Base-by-base conservation (phyloP, 768 basidiomycete species). In the Suillus spraguei region DNA sequence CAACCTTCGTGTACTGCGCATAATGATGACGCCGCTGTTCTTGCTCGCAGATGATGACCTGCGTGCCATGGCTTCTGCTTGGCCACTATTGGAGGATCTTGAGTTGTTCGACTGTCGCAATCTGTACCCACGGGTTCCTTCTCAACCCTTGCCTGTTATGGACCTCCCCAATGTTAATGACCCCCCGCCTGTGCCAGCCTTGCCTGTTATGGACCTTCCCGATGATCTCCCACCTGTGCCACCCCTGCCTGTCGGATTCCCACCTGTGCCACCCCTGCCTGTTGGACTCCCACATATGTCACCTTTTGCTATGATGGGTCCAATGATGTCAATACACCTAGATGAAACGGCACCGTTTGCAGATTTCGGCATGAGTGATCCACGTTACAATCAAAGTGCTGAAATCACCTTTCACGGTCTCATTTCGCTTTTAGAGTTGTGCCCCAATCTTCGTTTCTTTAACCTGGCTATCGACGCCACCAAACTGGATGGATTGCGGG, bases 321-420 rank as follows among this genome's bases (percentile, higher is more conserved):
- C 49, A 50, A 32, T 50, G 49, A 32, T 50, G 28, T 32, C 49
- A 50, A 17, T 50, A 16, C 49, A 50, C 16, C 28, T 50, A 5
- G 49, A 50, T 8, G 49, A 8, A 32, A 32, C 17, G 28, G 9
- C 28, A 50, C 28, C 49, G 49, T 28, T 32, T 55, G 22, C 32
- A 33, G 52, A 53, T 33, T 38, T 38, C 16, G 9, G 3, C 33
- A 41, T 7, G 24, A 5, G 13, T 24, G n/a, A 14, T 28, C 28
- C 13, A 24, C 17, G n/a, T 9, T 17, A 2, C 16, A 22, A n/a
- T 28, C n/a, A 24, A 6, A 61, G 20, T 28, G 2, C 58, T 14
- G n/a, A 60, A 35, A 41, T 60, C n/a, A 61, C 60, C 58, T 58
- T 61, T 22, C 38, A 61, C 33, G 60, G 60, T 60, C 59, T 61